Evolutionary conservation across 345 rosid species (phyloP).

Genomic region (Lepidium didymum): DNA sequence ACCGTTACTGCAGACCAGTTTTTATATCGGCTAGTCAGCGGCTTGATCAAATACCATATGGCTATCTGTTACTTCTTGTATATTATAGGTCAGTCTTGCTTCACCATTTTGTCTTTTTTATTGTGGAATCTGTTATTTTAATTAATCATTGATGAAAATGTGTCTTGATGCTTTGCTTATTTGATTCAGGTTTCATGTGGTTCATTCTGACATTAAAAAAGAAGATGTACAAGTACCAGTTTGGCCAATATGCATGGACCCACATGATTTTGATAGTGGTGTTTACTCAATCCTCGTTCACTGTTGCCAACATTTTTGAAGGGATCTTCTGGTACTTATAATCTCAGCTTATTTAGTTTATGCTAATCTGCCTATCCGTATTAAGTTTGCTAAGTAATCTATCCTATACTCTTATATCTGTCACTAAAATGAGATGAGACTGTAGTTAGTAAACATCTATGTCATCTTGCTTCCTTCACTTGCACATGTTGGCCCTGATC

Average conservation of each 20-base stretch:
- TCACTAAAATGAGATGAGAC: background rate
- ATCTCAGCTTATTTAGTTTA: background rate
- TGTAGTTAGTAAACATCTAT: background rate
- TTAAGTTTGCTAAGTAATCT: background rate
- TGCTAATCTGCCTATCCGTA: background rate
- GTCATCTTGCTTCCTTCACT: background rate
- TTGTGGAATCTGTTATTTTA: background rate
- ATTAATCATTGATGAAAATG: background rate
- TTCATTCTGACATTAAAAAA: constrained; percentile 91
- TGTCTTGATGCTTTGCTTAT: background rate
- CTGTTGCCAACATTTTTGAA: constrained; percentile 97
- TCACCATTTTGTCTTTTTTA: background rate
- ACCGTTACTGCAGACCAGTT: constrained; percentile 77
- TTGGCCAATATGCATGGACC: constrained; percentile 98
- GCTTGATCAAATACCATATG: constrained; percentile 86
- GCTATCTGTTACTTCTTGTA: constrained; percentile 79
- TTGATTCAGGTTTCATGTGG: constrained; percentile 85
- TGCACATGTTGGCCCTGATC: background rate
- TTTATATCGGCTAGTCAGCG: constrained; percentile 72
- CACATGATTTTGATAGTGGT: constrained; percentile 98
- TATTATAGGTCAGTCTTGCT: constrained; percentile 65
- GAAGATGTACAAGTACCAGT: constrained; percentile 99
- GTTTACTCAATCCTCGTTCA: constrained; percentile 93
- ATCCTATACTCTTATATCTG: background rate
- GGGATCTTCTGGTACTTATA: constrained; percentile 82